Conservation (phyloP, 2,329 filamentous ascomycete genomes). For the Grosmannia clavigera region DNA sequence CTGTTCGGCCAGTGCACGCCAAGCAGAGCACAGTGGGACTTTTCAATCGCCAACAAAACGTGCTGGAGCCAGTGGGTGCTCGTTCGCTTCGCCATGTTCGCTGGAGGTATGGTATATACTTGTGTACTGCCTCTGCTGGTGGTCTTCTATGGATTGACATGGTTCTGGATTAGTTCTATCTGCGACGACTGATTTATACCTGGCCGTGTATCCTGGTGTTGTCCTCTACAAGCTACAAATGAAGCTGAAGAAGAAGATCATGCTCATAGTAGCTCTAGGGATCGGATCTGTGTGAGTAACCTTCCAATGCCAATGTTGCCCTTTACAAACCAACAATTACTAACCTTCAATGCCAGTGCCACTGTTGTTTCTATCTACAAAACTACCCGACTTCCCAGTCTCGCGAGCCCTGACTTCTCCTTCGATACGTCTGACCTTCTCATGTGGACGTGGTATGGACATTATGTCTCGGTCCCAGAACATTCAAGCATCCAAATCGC, state of each 20-base stretch:
- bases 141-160: neutral
- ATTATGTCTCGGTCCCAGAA: neutral
- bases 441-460: slow-evolving; percentile 12
- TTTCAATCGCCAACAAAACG: slow-evolving; percentile 17
- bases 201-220: slow-evolving; percentile 27
- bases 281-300: slow-evolving; percentile 24
- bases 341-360: slow-evolving; percentile 11
- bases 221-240: slow-evolving; percentile 25
- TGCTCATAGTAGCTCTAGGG: slow-evolving; percentile 23
- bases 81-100: slow-evolving; percentile 26
- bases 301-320: neutral
- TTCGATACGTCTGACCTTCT: slow-evolving; percentile 27
- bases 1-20: neutral
- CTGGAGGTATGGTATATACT: slow-evolving; percentile 21
- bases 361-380: slow-evolving; percentile 20
- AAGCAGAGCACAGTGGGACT: slow-evolving; percentile 24
- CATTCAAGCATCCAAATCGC: neutral
- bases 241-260: slow-evolving; percentile 26
- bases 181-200: slow-evolving; percentile 26
- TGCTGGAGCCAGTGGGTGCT: slow-evolving; percentile 24
- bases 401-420: slow-evolving; percentile 18
- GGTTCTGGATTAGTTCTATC: slow-evolving; percentile 17
- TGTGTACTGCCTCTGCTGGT: neutral
- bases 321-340: neutral
- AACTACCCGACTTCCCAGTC: slow-evolving; percentile 15